Conservation (phyloP, 495 filamentous ascomycete species). For the Penicillium coprophilum region DNA sequence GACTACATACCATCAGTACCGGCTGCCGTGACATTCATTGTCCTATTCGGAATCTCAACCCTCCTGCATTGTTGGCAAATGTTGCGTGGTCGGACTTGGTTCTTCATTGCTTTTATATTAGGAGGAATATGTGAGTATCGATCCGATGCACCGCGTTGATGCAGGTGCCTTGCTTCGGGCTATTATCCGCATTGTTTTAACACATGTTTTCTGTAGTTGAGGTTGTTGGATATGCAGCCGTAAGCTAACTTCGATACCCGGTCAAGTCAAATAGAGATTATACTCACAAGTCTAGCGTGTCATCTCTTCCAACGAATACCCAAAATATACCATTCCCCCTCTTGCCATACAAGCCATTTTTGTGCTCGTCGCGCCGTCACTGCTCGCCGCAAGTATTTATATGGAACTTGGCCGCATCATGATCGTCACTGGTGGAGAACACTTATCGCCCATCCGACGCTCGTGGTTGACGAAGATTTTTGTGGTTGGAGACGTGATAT, state of each 20-base stretch:
- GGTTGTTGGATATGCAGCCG: slow-evolving; percentile 48
- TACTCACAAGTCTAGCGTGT: neutral
- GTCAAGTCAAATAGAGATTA: neutral
- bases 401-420: slow-evolving; percentile 52
- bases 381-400: slow-evolving; percentile 53
- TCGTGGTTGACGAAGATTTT: slow-evolving; percentile 24
- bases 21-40: slow-evolving; percentile 42
- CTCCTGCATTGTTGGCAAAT: slow-evolving; percentile 50
- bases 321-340: slow-evolving; percentile 4
- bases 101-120: slow-evolving; percentile 56
- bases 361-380: slow-evolving; percentile 38
- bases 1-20: neutral
- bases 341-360: slow-evolving; percentile 23
- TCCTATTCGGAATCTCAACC: slow-evolving; percentile 44
- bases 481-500: slow-evolving; percentile 23
- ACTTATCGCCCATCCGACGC: neutral
- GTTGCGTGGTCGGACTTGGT: slow-evolving; percentile 52
- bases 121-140: slow-evolving; percentile 53
- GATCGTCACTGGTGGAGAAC: slow-evolving; percentile 36
- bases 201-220: slow-evolving; percentile 38
- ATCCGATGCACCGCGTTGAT: neutral
- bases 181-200: neutral
- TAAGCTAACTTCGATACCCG: neutral
- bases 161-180: neutral
- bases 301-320: neutral